Evolutionary conservation across 2,329 filamentous ascomycete genomes (phyloP).

Genomic region (Ophiostoma ulmi): DNA sequence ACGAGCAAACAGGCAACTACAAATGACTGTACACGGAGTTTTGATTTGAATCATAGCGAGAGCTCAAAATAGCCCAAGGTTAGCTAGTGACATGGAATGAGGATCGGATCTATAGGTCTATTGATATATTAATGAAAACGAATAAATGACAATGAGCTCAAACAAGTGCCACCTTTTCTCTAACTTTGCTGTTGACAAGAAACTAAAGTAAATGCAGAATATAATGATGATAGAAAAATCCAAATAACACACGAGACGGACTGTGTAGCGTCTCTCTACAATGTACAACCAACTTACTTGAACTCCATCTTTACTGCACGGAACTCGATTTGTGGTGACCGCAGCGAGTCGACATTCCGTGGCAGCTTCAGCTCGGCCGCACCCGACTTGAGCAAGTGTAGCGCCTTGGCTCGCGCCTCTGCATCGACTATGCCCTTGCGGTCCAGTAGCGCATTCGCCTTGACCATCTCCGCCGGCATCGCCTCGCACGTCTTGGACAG

Average conservation of each 20-base stretch:
- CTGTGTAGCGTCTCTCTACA: too few relatives aligned
- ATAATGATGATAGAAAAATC: background rate
- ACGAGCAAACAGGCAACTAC: background rate
- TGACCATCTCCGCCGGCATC: constrained; percentile 50
- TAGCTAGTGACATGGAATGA: background rate
- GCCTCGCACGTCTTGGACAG: constrained; percentile 63
- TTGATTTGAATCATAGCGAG: background rate
- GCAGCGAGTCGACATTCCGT: constrained; percentile 64
- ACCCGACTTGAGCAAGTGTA: constrained; percentile 67
- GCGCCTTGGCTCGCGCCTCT: constrained; percentile 49
- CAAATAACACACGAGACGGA: background rate
- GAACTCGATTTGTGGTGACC: constrained; percentile 61
- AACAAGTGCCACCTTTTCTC: background rate
- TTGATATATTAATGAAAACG: background rate
- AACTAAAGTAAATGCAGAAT: background rate
- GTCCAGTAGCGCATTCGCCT: constrained; percentile 35
- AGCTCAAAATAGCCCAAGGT: background rate
- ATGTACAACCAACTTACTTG: background rate
- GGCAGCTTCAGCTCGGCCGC: constrained; percentile 86
- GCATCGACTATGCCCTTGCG: constrained; percentile 27
- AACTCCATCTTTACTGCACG: constrained; percentile 48
- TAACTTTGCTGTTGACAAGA: background rate
- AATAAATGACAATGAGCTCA: background rate
- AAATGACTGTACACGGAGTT: background rate
- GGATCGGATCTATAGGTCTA: background rate